These are phyloP conservation scores for Ogataea pignaliae DNA, from an alignment of 805 yeast species.

Conservation along the genomic window DNA sequence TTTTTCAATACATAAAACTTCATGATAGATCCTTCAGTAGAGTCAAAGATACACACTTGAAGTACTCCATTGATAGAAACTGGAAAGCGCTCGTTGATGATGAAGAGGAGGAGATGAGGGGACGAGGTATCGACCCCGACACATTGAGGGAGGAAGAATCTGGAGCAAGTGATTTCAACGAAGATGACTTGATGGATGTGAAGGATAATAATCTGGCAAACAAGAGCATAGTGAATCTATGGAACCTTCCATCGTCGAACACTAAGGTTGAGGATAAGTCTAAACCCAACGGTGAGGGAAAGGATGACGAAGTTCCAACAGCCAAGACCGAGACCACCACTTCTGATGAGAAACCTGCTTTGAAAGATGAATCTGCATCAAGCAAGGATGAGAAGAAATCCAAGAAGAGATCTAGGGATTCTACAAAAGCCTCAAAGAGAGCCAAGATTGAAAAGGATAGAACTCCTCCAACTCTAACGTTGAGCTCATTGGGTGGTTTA, in stretches of 20 bases:
- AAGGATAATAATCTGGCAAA: conserved; percentile 66
- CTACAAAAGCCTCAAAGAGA: conserved; percentile 20
- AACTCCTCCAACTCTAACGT: conserved; percentile 62
- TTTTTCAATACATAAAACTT: conserved; percentile 53
- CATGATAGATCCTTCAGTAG: conserved; percentile 67
- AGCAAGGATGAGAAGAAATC: conserved; percentile 17
- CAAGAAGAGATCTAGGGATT: conserved; percentile 47
- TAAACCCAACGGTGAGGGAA: not conserved
- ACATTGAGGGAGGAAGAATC: conserved; percentile 10
- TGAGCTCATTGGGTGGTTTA: conserved; percentile 84
- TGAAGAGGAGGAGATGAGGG: conserved; percentile 53
- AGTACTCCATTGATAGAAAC: conserved; percentile 59
- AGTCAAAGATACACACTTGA: conserved; percentile 60
- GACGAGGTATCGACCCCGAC: conserved; percentile 25
- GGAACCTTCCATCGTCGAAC: conserved; percentile 41
- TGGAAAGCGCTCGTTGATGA: conserved; percentile 52
- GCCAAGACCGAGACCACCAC: conserved; percentile 16
- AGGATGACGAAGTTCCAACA: conserved; percentile 24
- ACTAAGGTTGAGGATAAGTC: not conserved
- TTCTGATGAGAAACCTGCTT: not conserved
- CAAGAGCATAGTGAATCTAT: conserved; percentile 66
- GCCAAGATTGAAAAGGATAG: conserved; percentile 47
- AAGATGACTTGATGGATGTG: conserved; percentile 56
- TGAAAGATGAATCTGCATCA: not conserved
- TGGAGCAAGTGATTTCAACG: conserved; percentile 31